Conservation (phyloP, 2,329 filamentous ascomycete genomes). For the Zymoseptoria crescenta region DNA sequence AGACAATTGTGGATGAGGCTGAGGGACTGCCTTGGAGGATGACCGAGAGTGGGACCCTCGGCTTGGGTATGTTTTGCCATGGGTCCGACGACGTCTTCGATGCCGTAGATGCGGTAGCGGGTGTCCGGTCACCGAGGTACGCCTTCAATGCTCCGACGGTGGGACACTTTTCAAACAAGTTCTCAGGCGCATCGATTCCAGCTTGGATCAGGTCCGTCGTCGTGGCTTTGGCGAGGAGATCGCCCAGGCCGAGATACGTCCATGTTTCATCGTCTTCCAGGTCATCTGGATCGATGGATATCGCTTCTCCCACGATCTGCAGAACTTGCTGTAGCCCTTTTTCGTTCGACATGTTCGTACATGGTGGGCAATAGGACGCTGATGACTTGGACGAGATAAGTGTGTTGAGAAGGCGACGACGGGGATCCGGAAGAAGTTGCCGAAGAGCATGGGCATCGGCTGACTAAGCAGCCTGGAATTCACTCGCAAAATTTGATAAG, state of each 20-base stretch:
- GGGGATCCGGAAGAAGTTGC: neutral
- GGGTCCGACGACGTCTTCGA: slow-evolving; percentile 20
- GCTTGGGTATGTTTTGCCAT: slow-evolving; percentile 26
- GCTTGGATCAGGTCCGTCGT: slow-evolving; percentile 21
- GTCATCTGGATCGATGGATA: slow-evolving; percentile 22
- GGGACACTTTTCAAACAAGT: slow-evolving; percentile 20
- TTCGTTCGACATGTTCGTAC: slow-evolving; percentile 11
- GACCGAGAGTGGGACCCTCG: slow-evolving; percentile 24
- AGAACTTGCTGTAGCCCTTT: slow-evolving; percentile 15
- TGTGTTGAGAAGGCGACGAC: neutral
- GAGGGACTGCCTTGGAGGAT: slow-evolving; percentile 20
- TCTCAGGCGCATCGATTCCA: slow-evolving; percentile 14
- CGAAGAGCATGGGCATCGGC: neutral
- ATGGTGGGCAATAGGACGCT: neutral
- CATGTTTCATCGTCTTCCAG: slow-evolving; percentile 27
- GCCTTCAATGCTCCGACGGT: slow-evolving; percentile 22
- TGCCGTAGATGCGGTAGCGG: neutral
- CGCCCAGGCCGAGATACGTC: slow-evolving; percentile 25
- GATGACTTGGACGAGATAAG: neutral
- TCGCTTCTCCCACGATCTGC: slow-evolving; percentile 25
- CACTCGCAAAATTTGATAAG: too few species aligned
- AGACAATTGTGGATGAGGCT: slow-evolving; percentile 14
- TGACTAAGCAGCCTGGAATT: neutral
- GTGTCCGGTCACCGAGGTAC: slow-evolving; percentile 1
- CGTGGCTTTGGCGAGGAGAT: slow-evolving; percentile 23